These are phyloP conservation scores for Diaporthe sp. DNA, from an alignment of 2,329 filamentous ascomycete species.

Conservation along the genomic window DNA sequence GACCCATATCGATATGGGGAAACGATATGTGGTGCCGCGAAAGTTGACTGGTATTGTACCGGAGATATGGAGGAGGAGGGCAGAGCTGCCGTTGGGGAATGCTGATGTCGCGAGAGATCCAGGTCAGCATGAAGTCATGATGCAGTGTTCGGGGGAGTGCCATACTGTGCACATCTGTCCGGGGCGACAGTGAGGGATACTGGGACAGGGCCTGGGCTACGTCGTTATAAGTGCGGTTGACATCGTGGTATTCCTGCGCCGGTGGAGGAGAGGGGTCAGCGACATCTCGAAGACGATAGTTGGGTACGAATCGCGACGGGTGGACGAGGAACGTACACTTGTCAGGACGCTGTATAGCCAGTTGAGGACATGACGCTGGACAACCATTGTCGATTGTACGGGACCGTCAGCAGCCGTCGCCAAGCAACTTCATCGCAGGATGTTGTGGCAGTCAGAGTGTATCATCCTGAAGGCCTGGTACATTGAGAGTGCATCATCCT, in stretches of 20 bases:
- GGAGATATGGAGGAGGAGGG: slow-evolving; percentile 86
- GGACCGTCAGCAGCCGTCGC: slow-evolving; percentile 26
- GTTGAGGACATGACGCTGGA: slow-evolving; percentile 91
- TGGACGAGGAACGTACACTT: slow-evolving; percentile 65
- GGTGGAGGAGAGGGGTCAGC: slow-evolving; percentile 36
- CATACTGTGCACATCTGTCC: slow-evolving; percentile 96
- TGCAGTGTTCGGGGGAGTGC: slow-evolving; percentile 39
- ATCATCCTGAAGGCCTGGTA: slow-evolving; percentile 9
- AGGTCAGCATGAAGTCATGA: slow-evolving; percentile 37
- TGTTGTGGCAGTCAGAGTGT: slow-evolving; percentile 34
- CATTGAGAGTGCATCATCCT: slow-evolving; percentile 16
- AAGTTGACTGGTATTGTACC: slow-evolving; percentile 95
- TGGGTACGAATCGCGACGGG: slow-evolving; percentile 26
- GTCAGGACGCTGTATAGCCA: slow-evolving; percentile 95
- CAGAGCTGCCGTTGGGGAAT: slow-evolving; percentile 88
- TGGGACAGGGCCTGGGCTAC: slow-evolving; percentile 85
- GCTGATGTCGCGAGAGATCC: slow-evolving; percentile 65
- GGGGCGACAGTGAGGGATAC: slow-evolving; percentile 84
- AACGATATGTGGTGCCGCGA: slow-evolving; percentile 89
- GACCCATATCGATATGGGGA: slow-evolving; percentile 93
- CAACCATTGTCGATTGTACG: slow-evolving; percentile 66
- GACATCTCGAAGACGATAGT: slow-evolving; percentile 32
- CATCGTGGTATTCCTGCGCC: slow-evolving; percentile 88
- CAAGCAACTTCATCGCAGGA: slow-evolving; percentile 42
- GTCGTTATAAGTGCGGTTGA: slow-evolving; percentile 93